Evolutionary conservation across 768 basidiomycete species (phyloP).

Genomic region (Leccinum disarticulatum): DNA sequence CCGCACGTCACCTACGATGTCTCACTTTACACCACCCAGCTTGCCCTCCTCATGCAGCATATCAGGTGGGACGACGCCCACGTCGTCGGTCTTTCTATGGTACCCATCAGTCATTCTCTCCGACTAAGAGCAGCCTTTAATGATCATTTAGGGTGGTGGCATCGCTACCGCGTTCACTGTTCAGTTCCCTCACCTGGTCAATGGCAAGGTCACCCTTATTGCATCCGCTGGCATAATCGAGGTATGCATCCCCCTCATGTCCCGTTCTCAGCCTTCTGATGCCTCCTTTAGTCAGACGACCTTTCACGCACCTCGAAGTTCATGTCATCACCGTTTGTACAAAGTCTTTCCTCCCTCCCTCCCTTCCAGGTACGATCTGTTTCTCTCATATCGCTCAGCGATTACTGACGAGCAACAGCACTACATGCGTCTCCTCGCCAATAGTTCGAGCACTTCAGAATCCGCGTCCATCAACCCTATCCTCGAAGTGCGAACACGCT

Average conservation of each 20-base stretch:
- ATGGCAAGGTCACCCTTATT: constrained; percentile 62
- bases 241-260: constrained; percentile 33
- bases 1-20: constrained; percentile 68
- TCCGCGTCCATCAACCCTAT: constrained; percentile 34
- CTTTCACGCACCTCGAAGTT: constrained; percentile 74
- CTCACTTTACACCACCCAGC: constrained; percentile 66
- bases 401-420: constrained; percentile 32
- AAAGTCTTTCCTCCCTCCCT: constrained; percentile 59
- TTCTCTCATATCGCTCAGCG: background rate
- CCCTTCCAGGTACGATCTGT: constrained; percentile 53
- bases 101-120: constrained; percentile 19
- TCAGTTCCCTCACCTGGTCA: constrained; percentile 70
- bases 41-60: constrained; percentile 82
- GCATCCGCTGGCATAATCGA: constrained; percentile 71
- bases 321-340: constrained; percentile 76
- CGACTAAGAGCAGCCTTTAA: background rate
- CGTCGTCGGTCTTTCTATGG: constrained; percentile 78
- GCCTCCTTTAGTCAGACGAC: constrained; percentile 49
- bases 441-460: constrained; percentile 28
- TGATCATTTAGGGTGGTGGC: constrained; percentile 61
- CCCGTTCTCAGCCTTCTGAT: background rate
- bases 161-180: constrained; percentile 70
- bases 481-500: constrained; percentile 38
- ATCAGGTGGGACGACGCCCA: constrained; percentile 67
- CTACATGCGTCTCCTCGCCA: constrained; percentile 52